Base-by-base conservation (phyloP, 1,284 basidiomycete species). In the Phylloboletellus chloephorus region DNA sequence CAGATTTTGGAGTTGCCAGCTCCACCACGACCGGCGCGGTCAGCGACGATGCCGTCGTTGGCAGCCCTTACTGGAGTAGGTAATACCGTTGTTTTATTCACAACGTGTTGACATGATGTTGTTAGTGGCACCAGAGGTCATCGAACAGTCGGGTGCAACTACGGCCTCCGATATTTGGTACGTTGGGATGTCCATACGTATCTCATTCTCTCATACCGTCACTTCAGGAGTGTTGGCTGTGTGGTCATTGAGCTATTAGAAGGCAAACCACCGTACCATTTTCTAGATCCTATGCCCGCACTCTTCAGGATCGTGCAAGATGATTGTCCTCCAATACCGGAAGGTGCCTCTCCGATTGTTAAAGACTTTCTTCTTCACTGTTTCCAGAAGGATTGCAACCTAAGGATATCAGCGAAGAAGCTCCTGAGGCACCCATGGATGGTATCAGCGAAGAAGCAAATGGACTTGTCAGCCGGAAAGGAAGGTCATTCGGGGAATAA, bases 251-350 rank as follows among this genome's bases (percentile, higher is more conserved):
- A 98, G 60, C 75, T 98, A 9, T 69, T 98, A 16, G 92, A 97
- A 64, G 95, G 94, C 8, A 91, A 89, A 52, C 95, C 95, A 10
- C 95, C 95, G 0, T 97, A 97, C 64, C 88, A 95, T 62, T 88
- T 87, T 53, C 77, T 98, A 21, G 91, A 94, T 47, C 95, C 95
- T 3, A 97, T 98, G 93, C 95, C 94, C 34, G 95, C 95, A 0
- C 77, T 98, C 17, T 98, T 96, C 67, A 82, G 93, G 37, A 98
- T 98, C 50, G 95, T 98, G 1, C 93, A 97, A 62, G 95, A 98
- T 58, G 94, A 98, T 61, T 88, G 82, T 55, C 95, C 95, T 30
- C 91, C 91, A 6, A 86, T 98, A 52, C 95, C 95, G 0, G 93
- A 97, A 48, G 90, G 92, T 30, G 89, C 90, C 1, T 94, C 90